Percentiles rank a stretch among this genome's conserved stretches.
These are phyloP conservation scores for Histomonas meleagridis DNA, from an alignment of 208 protist genomes.

Conservation along the genomic window DNA sequence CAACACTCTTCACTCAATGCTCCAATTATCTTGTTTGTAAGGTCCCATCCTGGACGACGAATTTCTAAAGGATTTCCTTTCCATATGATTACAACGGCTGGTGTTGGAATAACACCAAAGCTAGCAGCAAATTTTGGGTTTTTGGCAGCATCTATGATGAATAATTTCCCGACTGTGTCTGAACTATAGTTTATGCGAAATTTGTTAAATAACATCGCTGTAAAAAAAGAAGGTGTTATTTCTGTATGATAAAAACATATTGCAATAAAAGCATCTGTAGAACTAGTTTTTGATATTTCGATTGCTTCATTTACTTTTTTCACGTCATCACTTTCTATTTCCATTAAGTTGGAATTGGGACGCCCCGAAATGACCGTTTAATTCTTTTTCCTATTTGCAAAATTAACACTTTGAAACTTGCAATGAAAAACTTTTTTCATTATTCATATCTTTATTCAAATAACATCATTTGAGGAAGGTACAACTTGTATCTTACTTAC, in stretches of 20 bases:
- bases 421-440: too few relatives aligned
- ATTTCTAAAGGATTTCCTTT: neutral
- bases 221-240: conserved; percentile 15
- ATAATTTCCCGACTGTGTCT: conserved; percentile 14
- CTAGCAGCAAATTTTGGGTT: neutral
- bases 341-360: too few relatives aligned
- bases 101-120: conserved; percentile 22
- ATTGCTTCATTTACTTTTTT: neutral
- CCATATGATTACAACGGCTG: neutral
- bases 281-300: neutral
- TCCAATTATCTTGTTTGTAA: neutral
- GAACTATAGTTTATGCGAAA: neutral
- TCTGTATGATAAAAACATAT: neutral
- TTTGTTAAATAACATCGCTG: conserved; percentile 11
- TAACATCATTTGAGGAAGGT: too few relatives aligned
- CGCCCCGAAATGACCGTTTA: too few relatives aligned
- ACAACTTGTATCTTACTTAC: too few relatives aligned
- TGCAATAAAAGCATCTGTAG: neutral
- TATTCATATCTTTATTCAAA: too few relatives aligned
- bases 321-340: too few relatives aligned
- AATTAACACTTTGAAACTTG: too few relatives aligned
- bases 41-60: conserved; percentile 8
- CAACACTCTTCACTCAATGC: neutral
- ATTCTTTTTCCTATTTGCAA: too few relatives aligned
- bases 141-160: conserved; percentile 1